These are phyloP conservation scores for Fraxinus floribunda DNA, from an alignment of 305 asterid species.

Conservation along the genomic window DNA sequence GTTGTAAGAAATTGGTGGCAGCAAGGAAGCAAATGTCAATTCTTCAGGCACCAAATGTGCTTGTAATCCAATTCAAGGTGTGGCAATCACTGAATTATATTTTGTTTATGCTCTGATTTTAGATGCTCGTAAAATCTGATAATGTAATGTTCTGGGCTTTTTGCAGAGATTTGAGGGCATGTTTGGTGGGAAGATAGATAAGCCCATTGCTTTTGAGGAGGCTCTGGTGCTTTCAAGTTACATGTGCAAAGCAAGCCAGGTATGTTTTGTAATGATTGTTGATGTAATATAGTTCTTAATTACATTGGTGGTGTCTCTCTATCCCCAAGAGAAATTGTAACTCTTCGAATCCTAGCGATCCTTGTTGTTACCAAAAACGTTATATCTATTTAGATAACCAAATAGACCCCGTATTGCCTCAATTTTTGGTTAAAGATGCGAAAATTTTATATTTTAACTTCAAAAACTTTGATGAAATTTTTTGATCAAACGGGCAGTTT, in stretches of 20 bases:
- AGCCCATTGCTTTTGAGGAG: conserved; percentile 75
- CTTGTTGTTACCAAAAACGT: neutral
- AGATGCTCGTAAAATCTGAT: conserved; percentile 10
- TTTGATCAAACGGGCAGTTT: neutral
- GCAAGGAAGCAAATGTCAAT: conserved; percentile 95
- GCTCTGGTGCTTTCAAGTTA: conserved; percentile 76
- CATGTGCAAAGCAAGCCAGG: conserved; percentile 89
- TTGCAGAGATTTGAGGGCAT: conserved; percentile 90
- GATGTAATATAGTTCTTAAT: conserved; percentile 1
- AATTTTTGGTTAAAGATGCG: neutral
- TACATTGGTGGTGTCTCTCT: neutral
- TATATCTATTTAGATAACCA: neutral
- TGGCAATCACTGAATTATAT: conserved; percentile 18
- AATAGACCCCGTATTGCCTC: neutral
- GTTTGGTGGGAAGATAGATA: conserved; percentile 86
- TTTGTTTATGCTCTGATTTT: conserved; percentile 18
- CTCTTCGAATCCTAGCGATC: neutral
- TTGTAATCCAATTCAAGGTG: conserved; percentile 95
- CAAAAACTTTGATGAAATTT: neutral
- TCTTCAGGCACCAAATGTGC: conserved; percentile 92
- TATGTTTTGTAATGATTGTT: conserved; percentile 27
- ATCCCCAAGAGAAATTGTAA: neutral
- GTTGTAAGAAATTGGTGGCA: conserved; percentile 91
- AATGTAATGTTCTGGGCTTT: conserved; percentile 20
- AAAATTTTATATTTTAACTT: neutral